Evolutionary conservation across 805 yeast species (phyloP), one percentile per base, ranked within the genome.

Genomic region (Groenewaldozyma salmanticensis): DNA sequence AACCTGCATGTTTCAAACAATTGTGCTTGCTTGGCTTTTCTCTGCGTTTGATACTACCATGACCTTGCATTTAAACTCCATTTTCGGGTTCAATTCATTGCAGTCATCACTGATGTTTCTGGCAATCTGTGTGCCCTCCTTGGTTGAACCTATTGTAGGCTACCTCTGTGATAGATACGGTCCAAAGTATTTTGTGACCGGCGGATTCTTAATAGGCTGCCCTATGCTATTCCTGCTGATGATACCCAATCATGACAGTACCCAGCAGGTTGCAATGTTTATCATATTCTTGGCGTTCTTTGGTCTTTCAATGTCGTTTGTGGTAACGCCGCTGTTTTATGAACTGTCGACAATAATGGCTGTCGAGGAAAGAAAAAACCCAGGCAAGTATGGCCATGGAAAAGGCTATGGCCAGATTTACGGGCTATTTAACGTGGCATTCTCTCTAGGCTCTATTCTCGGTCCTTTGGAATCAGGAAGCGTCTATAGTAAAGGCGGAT

Each of bases 381-480:
- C 64, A 1, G 61, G 61, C 3, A 41, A 42, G 5, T 52, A 51
- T 31, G 63, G 64, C 5, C 42, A 41, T 4, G 56, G 57, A 6
- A 52, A 53, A 31, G 64, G 61, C 5, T 49, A 47, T 34, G 64
- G 60, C 9, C 60, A 59, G 38, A 62, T 58, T 2, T 60, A 57
- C 38, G 63, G 58, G 2, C 34, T 57, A 16, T 58, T 58, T 46
- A 60, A 60, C 33, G 50, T 59, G 3, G 58, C 58, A 13, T 60
- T 46, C 38, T 51, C 64, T 4, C 39, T 59, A 9, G 64, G 64
- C 2, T 34, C 51, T 4, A 45, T 60, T n/a, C 42, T 60, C 38
- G 64, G 64, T 2, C 64, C 64, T 7, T 52, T 58, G 6, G 51
- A 52, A 27, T 51, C 59, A 5, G 64, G 62, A 2, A 51, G 51